Percentiles rank a stretch among this genome's conserved stretches.
Conservation (phyloP, 2,329 filamentous ascomycete genomes). For the Sporothrix schenckii region DNA sequence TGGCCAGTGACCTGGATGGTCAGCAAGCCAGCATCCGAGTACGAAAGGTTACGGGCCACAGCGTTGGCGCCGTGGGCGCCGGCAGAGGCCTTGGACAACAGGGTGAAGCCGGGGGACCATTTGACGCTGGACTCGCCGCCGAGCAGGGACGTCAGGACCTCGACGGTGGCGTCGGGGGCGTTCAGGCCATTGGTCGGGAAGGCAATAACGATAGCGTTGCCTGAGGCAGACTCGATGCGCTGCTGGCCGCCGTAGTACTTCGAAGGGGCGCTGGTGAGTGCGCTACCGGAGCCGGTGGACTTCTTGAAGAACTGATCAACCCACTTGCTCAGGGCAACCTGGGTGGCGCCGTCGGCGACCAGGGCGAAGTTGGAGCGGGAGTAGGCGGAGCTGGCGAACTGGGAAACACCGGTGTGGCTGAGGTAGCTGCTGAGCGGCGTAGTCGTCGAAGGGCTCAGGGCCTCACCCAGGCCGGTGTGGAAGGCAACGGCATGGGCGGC, state of each 20-base stretch:
- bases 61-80: constrained; percentile 67
- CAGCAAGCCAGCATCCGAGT: constrained; percentile 93
- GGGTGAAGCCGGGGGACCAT: constrained; percentile 91
- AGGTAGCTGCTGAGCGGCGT: constrained; percentile 79
- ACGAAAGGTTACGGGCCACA: constrained; percentile 75
- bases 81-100: constrained; percentile 77
- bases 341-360: constrained; percentile 82
- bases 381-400: constrained; percentile 79
- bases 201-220: constrained; percentile 84
- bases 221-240: constrained; percentile 73
- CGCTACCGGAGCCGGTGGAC: constrained; percentile 56
- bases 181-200: constrained; percentile 87
- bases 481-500: constrained; percentile 85
- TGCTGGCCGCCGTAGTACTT: constrained; percentile 97
- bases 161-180: constrained; percentile 85
- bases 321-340: constrained; percentile 81
- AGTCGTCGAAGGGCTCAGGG: constrained; percentile 71
- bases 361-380: constrained; percentile 88
- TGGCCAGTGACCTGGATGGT: constrained; percentile 76
- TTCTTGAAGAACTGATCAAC: constrained; percentile 87
- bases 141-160: constrained; percentile 84
- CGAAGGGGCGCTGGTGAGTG: constrained; percentile 63
- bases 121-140: constrained; percentile 91
- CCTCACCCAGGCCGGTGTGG: constrained; percentile 85
- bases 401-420: constrained; percentile 71